These are phyloP conservation scores for Mucor ambiguus DNA, from an alignment of 371 early-diverging fungal species.

Conservation along the genomic window DNA sequence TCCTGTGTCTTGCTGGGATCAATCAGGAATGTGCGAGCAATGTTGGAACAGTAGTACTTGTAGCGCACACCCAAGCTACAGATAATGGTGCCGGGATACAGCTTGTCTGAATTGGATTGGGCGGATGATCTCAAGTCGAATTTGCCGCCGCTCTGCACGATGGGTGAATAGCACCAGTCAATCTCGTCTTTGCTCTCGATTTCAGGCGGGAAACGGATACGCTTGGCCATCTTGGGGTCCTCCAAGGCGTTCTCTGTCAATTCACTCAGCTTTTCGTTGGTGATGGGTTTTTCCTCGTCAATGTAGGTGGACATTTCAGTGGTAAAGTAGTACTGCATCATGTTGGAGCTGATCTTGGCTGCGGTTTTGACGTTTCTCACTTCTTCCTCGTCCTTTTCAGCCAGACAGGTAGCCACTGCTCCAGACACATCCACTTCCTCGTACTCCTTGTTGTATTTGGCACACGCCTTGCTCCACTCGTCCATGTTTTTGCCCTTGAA, in stretches of 20 bases:
- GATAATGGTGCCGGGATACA: slow-evolving; percentile 89
- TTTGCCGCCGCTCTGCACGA: slow-evolving; percentile 95
- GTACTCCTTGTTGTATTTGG: slow-evolving; percentile 46
- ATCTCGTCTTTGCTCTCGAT: slow-evolving; percentile 47
- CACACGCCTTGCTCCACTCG: slow-evolving; percentile 77
- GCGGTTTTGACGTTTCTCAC: slow-evolving; percentile 75
- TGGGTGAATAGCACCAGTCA: slow-evolving; percentile 96
- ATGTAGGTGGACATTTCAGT: slow-evolving; percentile 83
- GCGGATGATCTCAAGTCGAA: slow-evolving; percentile 90
- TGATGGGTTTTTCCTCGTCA: slow-evolving; percentile 86
- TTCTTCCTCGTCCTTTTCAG: slow-evolving; percentile 91
- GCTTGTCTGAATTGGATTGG: slow-evolving; percentile 64
- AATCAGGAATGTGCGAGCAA: slow-evolving; percentile 92
- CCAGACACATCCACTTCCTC: slow-evolving; percentile 74
- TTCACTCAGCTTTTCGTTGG: slow-evolving; percentile 86
- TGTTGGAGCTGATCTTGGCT: slow-evolving; percentile 66
- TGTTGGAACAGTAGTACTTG: slow-evolving; percentile 91
- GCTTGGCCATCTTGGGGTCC: slow-evolving; percentile 68
- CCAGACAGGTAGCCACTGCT: slow-evolving; percentile 75
- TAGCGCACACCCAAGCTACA: slow-evolving; percentile 94
- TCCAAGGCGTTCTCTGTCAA: slow-evolving; percentile 72
- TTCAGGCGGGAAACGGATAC: slow-evolving; percentile 71
- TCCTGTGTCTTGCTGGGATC: slow-evolving; percentile 91
- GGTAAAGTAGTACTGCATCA: slow-evolving; percentile 88
- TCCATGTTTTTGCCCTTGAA: slow-evolving; percentile 75